Percentiles rank a stretch among this genome's conserved stretches.
Evolutionary conservation across 805 yeast genomes (phyloP).

Genomic region (Kuraishia piskuri): DNA sequence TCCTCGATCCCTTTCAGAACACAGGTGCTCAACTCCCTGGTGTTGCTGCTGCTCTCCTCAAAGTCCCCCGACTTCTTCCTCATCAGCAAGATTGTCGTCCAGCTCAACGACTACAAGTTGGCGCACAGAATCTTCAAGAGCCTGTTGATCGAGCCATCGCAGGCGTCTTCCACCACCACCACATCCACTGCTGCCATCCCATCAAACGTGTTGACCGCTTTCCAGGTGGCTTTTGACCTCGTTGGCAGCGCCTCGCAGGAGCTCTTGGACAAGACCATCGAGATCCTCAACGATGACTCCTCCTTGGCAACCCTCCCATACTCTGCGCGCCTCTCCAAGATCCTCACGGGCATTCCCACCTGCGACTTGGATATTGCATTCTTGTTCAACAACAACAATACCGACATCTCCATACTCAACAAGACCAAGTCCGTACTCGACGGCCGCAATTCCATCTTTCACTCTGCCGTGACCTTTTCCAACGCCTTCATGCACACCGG

Average conservation of each 20-base stretch:
- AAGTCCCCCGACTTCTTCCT: constrained; percentile 72
- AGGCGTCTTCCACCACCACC: constrained; percentile 6
- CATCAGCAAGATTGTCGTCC: constrained; percentile 79
- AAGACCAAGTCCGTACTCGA: constrained; percentile 76
- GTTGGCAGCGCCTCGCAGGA: constrained; percentile 90
- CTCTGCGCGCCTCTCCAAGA: constrained; percentile 44
- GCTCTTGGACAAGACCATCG: constrained; percentile 51
- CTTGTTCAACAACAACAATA: constrained; percentile 75
- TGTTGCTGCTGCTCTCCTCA: constrained; percentile 48
- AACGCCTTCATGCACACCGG: constrained; percentile 95
- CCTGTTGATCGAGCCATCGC: constrained; percentile 31
- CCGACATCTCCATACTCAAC: constrained; percentile 75
- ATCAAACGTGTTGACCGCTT: constrained; percentile 44
- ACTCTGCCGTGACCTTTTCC: constrained; percentile 90
- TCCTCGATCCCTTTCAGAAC: constrained; percentile 59
- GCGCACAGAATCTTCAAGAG: constrained; percentile 64
- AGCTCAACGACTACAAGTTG: constrained; percentile 66
- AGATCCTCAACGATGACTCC: constrained; percentile 23
- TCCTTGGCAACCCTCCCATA: constrained; percentile 18
- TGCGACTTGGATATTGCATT: constrained; percentile 90
- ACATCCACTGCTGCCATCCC: too few relatives aligned
- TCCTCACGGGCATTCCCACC: constrained; percentile 87
- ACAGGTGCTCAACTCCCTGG: constrained; percentile 53
- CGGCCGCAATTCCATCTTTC: constrained; percentile 89
- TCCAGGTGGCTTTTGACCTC: constrained; percentile 92